phyloP scores from a whole-genome alignment of 2,329 filamentous ascomycete genomes.

The Claviceps humidiphila region DNA sequence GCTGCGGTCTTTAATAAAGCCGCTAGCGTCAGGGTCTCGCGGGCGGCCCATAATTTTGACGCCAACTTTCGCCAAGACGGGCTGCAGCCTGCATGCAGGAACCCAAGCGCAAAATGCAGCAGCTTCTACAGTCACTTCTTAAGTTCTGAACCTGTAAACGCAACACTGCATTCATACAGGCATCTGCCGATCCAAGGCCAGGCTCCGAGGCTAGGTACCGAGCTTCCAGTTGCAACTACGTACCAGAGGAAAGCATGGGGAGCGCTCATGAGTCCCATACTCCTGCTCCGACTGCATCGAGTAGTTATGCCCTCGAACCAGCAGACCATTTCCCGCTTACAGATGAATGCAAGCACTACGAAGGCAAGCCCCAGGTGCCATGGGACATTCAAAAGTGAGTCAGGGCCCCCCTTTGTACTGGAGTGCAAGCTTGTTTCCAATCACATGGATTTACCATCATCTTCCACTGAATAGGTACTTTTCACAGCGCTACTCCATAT shows the following conservation, averaged over 20 bases:
- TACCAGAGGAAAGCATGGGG: slow-evolving; percentile 6
- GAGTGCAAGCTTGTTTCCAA: neutral
- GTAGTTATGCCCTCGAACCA: slow-evolving; percentile 23
- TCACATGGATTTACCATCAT: neutral
- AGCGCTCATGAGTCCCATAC: slow-evolving; percentile 6
- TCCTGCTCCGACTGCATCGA: slow-evolving; percentile 5
- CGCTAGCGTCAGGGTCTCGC: neutral
- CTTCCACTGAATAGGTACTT: slow-evolving; percentile 56
- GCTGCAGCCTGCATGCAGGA: too few species aligned
- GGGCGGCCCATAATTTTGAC: neutral
- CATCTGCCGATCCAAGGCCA: too few species aligned
- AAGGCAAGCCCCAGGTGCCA: slow-evolving; percentile 55
- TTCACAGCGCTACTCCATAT: slow-evolving; percentile 77
- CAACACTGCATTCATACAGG: too few species aligned
- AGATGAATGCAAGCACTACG: slow-evolving; percentile 63
- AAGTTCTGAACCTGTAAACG: too few species aligned
- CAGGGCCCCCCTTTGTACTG: too few species aligned
- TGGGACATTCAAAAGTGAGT: slow-evolving; percentile 71
- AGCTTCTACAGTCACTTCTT: too few species aligned
- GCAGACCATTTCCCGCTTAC: slow-evolving; percentile 38
- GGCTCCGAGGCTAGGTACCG: too few species aligned
- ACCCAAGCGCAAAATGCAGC: too few species aligned
- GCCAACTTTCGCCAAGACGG: neutral
- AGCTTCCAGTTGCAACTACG: neutral
- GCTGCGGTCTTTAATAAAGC: neutral